Evolutionary conservation across 1,139 yeast genomes (phyloP).

Genomic region (Komagataea norvegica): DNA sequence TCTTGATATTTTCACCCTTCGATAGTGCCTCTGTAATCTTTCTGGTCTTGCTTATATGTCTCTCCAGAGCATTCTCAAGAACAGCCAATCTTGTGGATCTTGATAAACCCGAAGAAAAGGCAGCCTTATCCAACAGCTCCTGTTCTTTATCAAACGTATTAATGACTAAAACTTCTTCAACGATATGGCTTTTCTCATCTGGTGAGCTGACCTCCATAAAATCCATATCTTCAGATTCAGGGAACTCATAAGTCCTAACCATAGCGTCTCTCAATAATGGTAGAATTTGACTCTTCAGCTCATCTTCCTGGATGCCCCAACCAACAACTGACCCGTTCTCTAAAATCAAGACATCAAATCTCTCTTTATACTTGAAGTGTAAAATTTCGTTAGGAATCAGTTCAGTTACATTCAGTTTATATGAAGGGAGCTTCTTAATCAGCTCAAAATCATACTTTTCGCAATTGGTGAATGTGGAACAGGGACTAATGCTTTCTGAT

Average conservation of each 20-base stretch:
- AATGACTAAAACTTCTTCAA: constrained; percentile 67
- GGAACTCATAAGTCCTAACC: constrained; percentile 41
- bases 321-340: constrained; percentile 75
- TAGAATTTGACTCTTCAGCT: constrained; percentile 37
- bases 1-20: constrained; percentile 52
- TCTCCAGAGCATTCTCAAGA: constrained; percentile 66
- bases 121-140: constrained; percentile 70
- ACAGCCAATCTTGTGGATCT: constrained; percentile 82
- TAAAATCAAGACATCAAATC: constrained; percentile 55
- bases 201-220: constrained; percentile 50
- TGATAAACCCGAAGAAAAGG: constrained; percentile 83
- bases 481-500: constrained; percentile 28
- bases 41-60: constrained; percentile 58
- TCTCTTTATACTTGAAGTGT: constrained; percentile 34
- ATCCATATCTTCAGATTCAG: constrained; percentile 86
- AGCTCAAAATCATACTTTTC: constrained; percentile 56
- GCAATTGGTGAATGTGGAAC: constrained; percentile 66
- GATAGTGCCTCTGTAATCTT: constrained; percentile 63
- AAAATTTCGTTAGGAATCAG: constrained; percentile 75
- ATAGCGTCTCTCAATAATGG: constrained; percentile 47
- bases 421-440: constrained; percentile 29
- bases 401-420: constrained; percentile 12
- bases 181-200: constrained; percentile 32
- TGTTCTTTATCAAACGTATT: constrained; percentile 45
- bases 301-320: constrained; percentile 66